Base-by-base conservation (phyloP, 2,329 filamentous ascomycete genomes). In the Aspergillus hiratsukae region DNA sequence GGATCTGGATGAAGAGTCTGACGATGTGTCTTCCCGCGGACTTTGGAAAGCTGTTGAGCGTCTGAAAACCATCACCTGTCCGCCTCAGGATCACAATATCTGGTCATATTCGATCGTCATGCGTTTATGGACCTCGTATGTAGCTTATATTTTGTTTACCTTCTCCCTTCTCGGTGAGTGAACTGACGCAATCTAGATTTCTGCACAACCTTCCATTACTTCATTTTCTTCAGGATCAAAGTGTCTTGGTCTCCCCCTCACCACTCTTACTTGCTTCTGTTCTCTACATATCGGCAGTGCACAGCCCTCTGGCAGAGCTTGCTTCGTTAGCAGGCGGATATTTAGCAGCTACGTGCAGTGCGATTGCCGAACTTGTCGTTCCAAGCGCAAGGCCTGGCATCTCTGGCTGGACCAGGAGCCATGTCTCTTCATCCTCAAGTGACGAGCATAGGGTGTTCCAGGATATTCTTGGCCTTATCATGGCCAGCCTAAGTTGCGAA, bases 401-500 rank as follows among this genome's bases (percentile, higher is more conserved):
- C 2, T 8, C 41, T 31, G 31, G 28, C 4, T 5, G 17, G 10
- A 8, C 7, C 19, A 45, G 46, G 41, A 27, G 51, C 14, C 49
- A 43, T 40, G 48, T 21, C 29, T 11, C 25, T 14, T 31, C 37
- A n/a, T 17, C 50, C 5, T 46, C 37, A 48, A 48, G 37, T 4
- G 56, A 55, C 21, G 59, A 59, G n/a, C 41, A 60, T 9, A 55
- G 54, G 27, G 59, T 55, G 1, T 69, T 67, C 19, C 63, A 68
- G 14, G 58, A 69, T 25, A 69, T 68, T 8, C 61, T 69, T 11
- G 67, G 67, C 6, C 52, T 69, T 8, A 63, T 69, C 7, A 69
- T 69, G 67, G 67, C 67, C 17, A 69, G 66, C 41, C 53, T 69
- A n/a, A 64, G 67, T 49, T 69, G 64, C 5, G 67, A 69, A 50